These are phyloP conservation scores for Meredithiella fracta DNA, from an alignment of 2,329 filamentous ascomycete species.

Conservation along the genomic window DNA sequence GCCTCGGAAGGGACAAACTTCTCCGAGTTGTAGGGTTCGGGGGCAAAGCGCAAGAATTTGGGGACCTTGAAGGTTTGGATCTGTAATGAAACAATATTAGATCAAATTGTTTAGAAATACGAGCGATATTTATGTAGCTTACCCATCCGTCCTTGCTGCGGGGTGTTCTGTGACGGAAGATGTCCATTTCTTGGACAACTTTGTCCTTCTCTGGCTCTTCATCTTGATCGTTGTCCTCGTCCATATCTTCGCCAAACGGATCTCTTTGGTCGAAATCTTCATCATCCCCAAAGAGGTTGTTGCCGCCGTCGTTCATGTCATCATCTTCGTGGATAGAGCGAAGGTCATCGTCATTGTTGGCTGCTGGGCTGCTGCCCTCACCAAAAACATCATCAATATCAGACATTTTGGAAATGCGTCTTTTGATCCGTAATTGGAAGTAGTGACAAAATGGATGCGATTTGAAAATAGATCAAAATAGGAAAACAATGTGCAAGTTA, in stretches of 20 bases:
- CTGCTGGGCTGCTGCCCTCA: constrained; percentile 44
- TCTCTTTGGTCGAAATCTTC: constrained; percentile 10
- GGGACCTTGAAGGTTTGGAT: constrained; percentile 32
- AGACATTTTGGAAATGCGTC: constrained; percentile 27
- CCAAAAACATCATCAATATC: constrained; percentile 48
- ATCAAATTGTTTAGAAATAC: not conserved
- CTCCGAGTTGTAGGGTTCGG: constrained; percentile 47
- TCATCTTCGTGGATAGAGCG: constrained; percentile 34
- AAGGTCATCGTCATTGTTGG: constrained; percentile 33
- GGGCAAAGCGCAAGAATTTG: constrained; percentile 53
- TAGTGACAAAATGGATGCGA: too few relatives aligned
- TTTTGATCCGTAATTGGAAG: too few relatives aligned
- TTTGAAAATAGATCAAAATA: too few relatives aligned
- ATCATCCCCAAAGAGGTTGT: constrained; percentile 18
- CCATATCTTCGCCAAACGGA: constrained; percentile 11
- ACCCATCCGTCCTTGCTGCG: constrained; percentile 57
- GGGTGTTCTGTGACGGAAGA: constrained; percentile 54
- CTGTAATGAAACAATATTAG: constrained; percentile 4
- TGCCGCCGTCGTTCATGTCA: constrained; percentile 16
- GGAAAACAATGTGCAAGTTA: too few relatives aligned
- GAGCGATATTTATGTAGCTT: constrained; percentile 19
- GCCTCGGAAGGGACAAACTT: constrained; percentile 45
- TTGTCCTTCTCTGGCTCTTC: constrained; percentile 27
- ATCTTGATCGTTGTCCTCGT: constrained; percentile 8
- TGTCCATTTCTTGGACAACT: constrained; percentile 44